Evolutionary conservation across 345 rosid genomes (phyloP).

Genomic region (Hypericum androsaemum): DNA sequence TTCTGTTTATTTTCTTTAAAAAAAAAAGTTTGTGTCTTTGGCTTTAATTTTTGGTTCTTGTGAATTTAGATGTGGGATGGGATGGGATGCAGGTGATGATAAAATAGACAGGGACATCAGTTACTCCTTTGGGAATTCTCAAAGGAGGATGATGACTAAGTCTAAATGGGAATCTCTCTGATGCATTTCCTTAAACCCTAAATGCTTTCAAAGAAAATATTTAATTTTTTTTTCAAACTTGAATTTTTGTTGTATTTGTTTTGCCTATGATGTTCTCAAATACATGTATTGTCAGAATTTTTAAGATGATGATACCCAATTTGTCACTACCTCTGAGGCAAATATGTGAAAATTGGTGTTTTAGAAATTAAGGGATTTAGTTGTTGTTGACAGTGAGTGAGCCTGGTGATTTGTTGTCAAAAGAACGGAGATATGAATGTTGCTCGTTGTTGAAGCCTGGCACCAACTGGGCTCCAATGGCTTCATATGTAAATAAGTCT

Average conservation of each 20-base stretch:
- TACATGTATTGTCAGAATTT: conserved; percentile 20
- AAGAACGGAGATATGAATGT: conserved; percentile 2
- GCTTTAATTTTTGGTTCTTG: background rate
- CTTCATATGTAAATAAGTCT: background rate
- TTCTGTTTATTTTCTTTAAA: background rate
- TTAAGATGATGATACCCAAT: conserved; percentile 8
- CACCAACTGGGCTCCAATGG: background rate
- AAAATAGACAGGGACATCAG: conserved; percentile 88
- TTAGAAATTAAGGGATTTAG: too few species aligned
- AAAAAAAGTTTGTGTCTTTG: background rate
- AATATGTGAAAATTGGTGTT: background rate
- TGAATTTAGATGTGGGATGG: background rate
- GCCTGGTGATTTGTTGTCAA: background rate
- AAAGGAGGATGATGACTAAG: conserved; percentile 25
- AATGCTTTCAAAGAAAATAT: too few species aligned
- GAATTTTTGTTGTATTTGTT: background rate
- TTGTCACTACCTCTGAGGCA: conserved; percentile 35
- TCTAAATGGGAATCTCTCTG: conserved; percentile 49
- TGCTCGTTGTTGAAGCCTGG: background rate
- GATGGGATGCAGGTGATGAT: conserved; percentile 43
- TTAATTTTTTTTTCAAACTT: background rate
- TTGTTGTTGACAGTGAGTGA: background rate
- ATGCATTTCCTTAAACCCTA: conserved; percentile 15
- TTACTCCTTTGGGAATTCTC: conserved; percentile 10
- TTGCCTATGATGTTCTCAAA: conserved; percentile 17